Evolutionary conservation across 306 rosid genomes (phyloP), one percentile per base, ranked within the genome.

Genomic region (Clitoria ternatea): DNA sequence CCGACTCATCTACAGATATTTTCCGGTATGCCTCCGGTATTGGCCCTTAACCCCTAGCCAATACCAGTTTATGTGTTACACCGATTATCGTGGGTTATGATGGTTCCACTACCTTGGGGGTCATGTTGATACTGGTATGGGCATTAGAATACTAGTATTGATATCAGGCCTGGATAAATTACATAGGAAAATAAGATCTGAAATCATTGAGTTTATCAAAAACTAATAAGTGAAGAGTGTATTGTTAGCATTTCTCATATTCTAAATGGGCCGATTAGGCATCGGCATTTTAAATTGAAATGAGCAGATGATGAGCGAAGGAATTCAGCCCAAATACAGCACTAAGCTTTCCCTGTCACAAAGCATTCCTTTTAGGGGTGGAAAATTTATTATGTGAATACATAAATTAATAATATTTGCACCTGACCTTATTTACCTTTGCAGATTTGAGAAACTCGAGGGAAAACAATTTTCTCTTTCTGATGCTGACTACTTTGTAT

Each of bases 401-500:
- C 40, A 62, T 62, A 23, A 40, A 23, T 43, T 26, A 26, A 7
- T 63, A 64, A 65, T 44, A 33, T 35, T 24, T 72, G 22, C 15
- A 73, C 27, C 82, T 62, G 3, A 79, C 72, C 15, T 14, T 72
- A 62, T 84, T 66, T 30, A 62, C 48, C 77, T 79, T 29, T 77
- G 66, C 82, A 94, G 97, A 84, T 94, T 83, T 40, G 96, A 91
- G 90, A 94, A 94, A 69, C 50, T 86, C 18, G 74, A 84, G 61
- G 95, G 99, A 44, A 89, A 87, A 64, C 91, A 73, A 43, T 94
- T 90, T 80, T 83, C 89, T 47, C 55, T 94, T 48, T 81, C 91
- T 73, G 96, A 94, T 66, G 96, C 91, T 7, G 96, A 86, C 18
- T 94, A 78, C 72, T 80, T 81, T 32, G 96, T 94, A 22, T 94